Conservation (phyloP, 2,329 filamentous ascomycete species). For the Chrysoporthe deuterocubensis region DNA sequence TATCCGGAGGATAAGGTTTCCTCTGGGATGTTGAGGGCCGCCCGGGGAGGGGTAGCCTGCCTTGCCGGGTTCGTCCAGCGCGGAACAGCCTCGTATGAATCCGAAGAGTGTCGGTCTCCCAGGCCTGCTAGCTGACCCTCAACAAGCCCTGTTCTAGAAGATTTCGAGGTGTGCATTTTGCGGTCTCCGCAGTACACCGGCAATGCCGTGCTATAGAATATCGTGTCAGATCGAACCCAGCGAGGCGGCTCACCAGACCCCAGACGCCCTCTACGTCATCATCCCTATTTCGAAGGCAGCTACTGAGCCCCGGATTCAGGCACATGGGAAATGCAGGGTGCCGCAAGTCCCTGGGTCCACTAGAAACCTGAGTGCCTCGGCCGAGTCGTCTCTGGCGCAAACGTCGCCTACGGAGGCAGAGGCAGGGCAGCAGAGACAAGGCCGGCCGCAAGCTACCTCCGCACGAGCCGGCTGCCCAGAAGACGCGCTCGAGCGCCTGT, state of each 20-base stretch:
- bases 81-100: neutral
- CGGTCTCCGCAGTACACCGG: neutral
- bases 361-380: constrained; percentile 1
- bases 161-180: constrained; percentile 1
- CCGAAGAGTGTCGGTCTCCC: constrained; percentile 4
- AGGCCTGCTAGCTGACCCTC: neutral
- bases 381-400: neutral
- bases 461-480: neutral
- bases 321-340: constrained; percentile 16
- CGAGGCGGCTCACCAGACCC: constrained; percentile 4
- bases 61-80: neutral
- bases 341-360: constrained; percentile 12
- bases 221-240: neutral
- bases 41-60: neutral
- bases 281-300: neutral
- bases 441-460: neutral
- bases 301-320: constrained; percentile 16
- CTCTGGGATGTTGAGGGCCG: neutral
- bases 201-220: neutral
- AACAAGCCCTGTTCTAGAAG: neutral
- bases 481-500: neutral
- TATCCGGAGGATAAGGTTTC: no score
- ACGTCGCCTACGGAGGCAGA: neutral
- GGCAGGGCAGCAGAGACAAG: neutral
- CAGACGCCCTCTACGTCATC: constrained; percentile 16